Evolutionary conservation across 1,139 yeast species (phyloP), one percentile per base, ranked within the genome.

Genomic region (Candida tropicalis): DNA sequence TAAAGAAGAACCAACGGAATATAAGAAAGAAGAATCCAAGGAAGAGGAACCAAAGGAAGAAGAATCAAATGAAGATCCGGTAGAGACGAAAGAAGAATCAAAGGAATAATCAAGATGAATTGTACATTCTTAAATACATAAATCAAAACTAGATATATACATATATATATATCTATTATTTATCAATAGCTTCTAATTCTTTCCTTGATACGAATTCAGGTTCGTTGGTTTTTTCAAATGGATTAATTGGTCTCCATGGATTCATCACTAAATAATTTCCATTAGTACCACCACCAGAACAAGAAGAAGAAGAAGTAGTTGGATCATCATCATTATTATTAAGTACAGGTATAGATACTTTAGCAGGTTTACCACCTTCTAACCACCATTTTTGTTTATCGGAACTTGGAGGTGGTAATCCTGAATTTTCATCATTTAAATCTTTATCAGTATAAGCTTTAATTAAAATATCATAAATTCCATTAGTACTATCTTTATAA

Each of bases 321-420:
- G n/a, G n/a, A 20, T 20, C 23, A 11, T 17, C 17, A 17, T 31
- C 34, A 16, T 64, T 64, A 17, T 62, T 68, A 18, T 60, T 66
- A 35, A 75, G 55, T 43, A 73, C 75, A 3, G 70, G 65, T 12
- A 81, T 73, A 4, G 61, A 58, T 5, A 91, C 84, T 57, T 83
- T 88, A 2, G 91, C 93, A 5, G 86, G 75, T 50, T 79, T 79
- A 0, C 95, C 93, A 8, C 83, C 84, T 12, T 82, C 83, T 31
- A 89, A 73, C 99, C 99, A 93, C 99, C 99, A 93, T 62, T 89
- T 88, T 26, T 76, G 68, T 11, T 70, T 62, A 43, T 88, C 96
- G 0, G 95, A 80, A 49, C 96, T 86, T 15, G 99, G 99, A 0
- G 97, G 88, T 2, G 97, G 97, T 41, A 91, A 66, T 17, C 69